Percentiles rank a stretch among this genome's conserved stretches.
These are phyloP conservation scores for Peniophora sp. DNA, from an alignment of 1,284 basidiomycete species.

Conservation along the genomic window DNA sequence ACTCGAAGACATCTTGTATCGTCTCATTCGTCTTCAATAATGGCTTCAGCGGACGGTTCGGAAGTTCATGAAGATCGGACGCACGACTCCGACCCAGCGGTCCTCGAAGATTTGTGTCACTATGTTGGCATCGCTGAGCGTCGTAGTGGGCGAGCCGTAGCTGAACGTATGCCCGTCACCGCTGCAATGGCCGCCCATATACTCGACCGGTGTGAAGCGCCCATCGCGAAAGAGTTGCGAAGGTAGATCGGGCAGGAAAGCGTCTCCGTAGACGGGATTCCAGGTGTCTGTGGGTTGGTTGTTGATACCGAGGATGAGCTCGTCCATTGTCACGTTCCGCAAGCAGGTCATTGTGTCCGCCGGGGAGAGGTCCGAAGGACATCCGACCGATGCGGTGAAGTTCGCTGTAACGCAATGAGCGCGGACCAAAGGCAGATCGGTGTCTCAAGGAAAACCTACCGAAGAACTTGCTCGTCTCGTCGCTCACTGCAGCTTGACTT, in stretches of 20 bases:
- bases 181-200: slow-evolving; percentile 36
- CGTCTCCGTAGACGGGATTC: slow-evolving; percentile 28
- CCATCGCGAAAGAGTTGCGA: slow-evolving; percentile 30
- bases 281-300: slow-evolving; percentile 20
- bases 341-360: slow-evolving; percentile 28
- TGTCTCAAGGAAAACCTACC: slow-evolving; percentile 16
- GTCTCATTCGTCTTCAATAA: slow-evolving; percentile 28
- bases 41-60: not conserved
- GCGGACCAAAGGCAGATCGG: not conserved
- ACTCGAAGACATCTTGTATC: slow-evolving; percentile 24
- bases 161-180: slow-evolving; percentile 35
- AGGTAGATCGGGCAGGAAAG: slow-evolving; percentile 34
- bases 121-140: slow-evolving; percentile 32
- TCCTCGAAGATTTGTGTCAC: slow-evolving; percentile 23
- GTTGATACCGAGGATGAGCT: slow-evolving; percentile 32
- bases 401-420: slow-evolving; percentile 17
- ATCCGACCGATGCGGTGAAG: slow-evolving; percentile 25
- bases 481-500: slow-evolving; percentile 17
- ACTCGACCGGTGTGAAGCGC: slow-evolving; percentile 30
- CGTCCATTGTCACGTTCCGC: slow-evolving; percentile 30
- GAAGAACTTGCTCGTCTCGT: slow-evolving; percentile 25
- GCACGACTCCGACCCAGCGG: slow-evolving; percentile 28
- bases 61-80: slow-evolving; percentile 6
- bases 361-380: slow-evolving; percentile 15
- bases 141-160: slow-evolving; percentile 27